phyloP scores from a whole-genome alignment of 805 yeast species.

The Barnettozyma pratensis region DNA sequence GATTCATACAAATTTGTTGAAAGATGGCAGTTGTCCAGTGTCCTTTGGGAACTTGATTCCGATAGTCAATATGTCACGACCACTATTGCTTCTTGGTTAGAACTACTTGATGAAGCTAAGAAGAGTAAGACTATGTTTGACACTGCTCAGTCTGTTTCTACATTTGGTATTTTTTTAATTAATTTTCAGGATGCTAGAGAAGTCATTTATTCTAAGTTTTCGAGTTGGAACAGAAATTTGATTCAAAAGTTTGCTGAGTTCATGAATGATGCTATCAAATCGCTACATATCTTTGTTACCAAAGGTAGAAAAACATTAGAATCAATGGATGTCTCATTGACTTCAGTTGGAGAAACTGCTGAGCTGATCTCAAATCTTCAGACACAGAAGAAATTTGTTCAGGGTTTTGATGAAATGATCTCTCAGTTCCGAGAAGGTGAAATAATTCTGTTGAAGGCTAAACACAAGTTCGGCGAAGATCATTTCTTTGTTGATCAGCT shows the following conservation, averaged over 20 bases:
- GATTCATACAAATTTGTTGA: slow-evolving; percentile 34
- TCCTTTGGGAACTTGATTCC: slow-evolving; percentile 52
- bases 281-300: slow-evolving; percentile 28
- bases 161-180: slow-evolving; percentile 39
- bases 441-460: slow-evolving; percentile 33
- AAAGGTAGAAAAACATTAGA: slow-evolving; percentile 35
- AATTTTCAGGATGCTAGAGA: slow-evolving; percentile 50
- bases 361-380: slow-evolving; percentile 36
- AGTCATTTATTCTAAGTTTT: slow-evolving; percentile 48
- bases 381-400: slow-evolving; percentile 15
- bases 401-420: slow-evolving; percentile 3
- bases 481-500: slow-evolving; percentile 66
- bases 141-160: slow-evolving; percentile 33
- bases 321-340: slow-evolving; percentile 26
- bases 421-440: slow-evolving; percentile 28
- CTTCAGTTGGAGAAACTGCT: slow-evolving; percentile 35
- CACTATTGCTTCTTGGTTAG: slow-evolving; percentile 43
- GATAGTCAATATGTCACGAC: slow-evolving; percentile 34
- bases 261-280: slow-evolving; percentile 28
- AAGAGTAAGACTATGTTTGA: slow-evolving; percentile 45
- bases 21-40: slow-evolving; percentile 52
- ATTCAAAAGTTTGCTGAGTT: slow-evolving; percentile 35
- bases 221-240: slow-evolving; percentile 50
- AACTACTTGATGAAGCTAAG: slow-evolving; percentile 38
- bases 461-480: slow-evolving; percentile 42